Percentiles rank a stretch among this genome's conserved stretches.
Conservation (phyloP, 2,329 filamentous ascomycete species). For the Paraconiothyrium brasiliense region DNA sequence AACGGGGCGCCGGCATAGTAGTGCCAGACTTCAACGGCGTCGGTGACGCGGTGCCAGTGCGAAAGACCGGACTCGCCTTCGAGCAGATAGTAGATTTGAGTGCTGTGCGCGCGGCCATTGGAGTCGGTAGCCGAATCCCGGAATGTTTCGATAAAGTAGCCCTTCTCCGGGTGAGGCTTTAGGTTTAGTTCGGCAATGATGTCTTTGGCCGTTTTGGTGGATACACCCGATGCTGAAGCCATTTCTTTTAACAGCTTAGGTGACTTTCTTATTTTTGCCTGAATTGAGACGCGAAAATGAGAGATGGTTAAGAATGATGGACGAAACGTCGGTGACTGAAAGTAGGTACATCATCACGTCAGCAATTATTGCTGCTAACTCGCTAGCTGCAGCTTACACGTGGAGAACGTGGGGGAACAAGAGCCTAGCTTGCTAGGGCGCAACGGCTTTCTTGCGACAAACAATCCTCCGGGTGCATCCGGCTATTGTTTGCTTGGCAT, state of each 20-base stretch:
- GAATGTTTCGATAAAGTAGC: constrained; percentile 60
- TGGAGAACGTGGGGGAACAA: neutral
- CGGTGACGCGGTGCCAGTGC: constrained; percentile 59
- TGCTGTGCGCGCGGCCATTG: constrained; percentile 56
- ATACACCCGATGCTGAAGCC: neutral
- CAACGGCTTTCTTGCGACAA: neutral
- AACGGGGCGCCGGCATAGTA: constrained; percentile 64
- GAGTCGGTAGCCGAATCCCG: constrained; percentile 46
- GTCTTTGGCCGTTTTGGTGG: constrained; percentile 47
- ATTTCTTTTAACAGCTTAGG: neutral
- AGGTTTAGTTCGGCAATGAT: constrained; percentile 57
- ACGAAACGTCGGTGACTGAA: neutral
- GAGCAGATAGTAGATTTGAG: constrained; percentile 64
- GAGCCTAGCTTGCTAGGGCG: neutral
- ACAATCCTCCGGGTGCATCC: too few species aligned
- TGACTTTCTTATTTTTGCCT: too few species aligned
- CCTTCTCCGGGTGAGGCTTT: constrained; percentile 59
- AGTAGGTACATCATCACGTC: neutral
- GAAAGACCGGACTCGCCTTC: constrained; percentile 55
- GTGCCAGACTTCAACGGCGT: constrained; percentile 63
- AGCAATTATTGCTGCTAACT: neutral
- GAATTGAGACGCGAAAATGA: too few species aligned
- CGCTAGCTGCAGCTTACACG: neutral
- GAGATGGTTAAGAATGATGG: neutral
- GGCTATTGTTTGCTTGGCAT: too few species aligned